Evolutionary conservation across 179 eudicot genomes (phyloP).

Genomic region (Patellifolia procumbens): DNA sequence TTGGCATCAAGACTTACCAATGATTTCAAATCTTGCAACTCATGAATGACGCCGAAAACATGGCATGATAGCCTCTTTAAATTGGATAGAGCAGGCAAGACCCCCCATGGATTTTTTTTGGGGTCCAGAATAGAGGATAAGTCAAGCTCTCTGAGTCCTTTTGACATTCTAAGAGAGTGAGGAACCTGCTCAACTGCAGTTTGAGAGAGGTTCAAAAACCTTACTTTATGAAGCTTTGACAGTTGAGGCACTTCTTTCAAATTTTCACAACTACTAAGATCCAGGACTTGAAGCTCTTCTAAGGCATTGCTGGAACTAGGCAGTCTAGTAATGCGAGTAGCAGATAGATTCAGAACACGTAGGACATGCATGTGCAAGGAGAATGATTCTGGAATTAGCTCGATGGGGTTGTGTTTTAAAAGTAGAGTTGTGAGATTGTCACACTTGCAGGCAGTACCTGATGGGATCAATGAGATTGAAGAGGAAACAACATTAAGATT

Average conservation of each 20-base stretch:
- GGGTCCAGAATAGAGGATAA: neutral
- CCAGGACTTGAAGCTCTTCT: conserved; percentile 22
- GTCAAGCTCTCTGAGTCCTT: conserved; percentile 16
- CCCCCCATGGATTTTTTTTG: neutral
- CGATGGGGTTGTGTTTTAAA: conserved; percentile 10
- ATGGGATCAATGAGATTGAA: neutral
- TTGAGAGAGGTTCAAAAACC: conserved; percentile 21
- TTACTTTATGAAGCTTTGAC: conserved; percentile 15
- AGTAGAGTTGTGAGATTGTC: conserved; percentile 15
- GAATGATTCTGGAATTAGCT: conserved; percentile 23
- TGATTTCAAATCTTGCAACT: conserved; percentile 9
- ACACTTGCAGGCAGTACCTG: conserved; percentile 8
- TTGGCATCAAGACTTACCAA: conserved; percentile 19
- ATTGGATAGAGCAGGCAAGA: neutral
- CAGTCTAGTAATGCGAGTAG: conserved; percentile 10
- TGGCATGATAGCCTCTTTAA: too few relatives aligned
- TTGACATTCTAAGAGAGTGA: conserved; percentile 10
- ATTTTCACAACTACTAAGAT: conserved; percentile 22
- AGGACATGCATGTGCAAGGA: conserved; percentile 21
- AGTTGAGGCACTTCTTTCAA: conserved; percentile 1
- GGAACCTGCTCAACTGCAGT: conserved; percentile 22
- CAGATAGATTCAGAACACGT: conserved; percentile 23
- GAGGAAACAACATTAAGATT: conserved; percentile 7
- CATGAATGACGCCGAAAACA: neutral
- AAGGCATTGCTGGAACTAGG: conserved; percentile 20